Conservation (phyloP, 345 rosid species). For the Bruguiera gymnorhiza region DNA sequence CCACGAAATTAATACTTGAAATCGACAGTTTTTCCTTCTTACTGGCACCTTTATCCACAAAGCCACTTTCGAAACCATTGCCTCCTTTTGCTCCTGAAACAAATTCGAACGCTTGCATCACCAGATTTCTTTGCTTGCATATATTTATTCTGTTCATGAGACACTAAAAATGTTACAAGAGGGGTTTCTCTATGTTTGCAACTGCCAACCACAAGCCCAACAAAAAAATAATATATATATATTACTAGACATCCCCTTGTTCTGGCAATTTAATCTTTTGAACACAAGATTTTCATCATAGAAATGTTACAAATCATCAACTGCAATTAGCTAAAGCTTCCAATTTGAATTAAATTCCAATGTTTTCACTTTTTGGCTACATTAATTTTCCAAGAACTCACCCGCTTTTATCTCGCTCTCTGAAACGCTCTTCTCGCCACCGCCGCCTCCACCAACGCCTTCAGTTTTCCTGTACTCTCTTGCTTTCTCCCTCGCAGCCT, state of each 20-base stretch:
- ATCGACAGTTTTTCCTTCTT: slow-evolving; percentile 46
- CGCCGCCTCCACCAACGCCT: slow-evolving; percentile 19
- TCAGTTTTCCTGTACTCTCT: slow-evolving; percentile 37
- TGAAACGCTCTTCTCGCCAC: slow-evolving; percentile 11
- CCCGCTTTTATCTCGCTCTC: slow-evolving; percentile 34
- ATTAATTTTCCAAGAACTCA: slow-evolving; percentile 4
- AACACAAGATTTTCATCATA: neutral
- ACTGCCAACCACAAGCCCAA: too few relatives aligned
- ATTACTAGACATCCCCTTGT: neutral
- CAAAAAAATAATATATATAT: too few relatives aligned
- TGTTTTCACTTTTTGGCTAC: too few relatives aligned
- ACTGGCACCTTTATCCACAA: slow-evolving; percentile 22
- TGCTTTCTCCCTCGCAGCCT: slow-evolving; percentile 44
- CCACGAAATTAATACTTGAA: slow-evolving; percentile 70
- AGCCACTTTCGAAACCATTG: slow-evolving; percentile 23
- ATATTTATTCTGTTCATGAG: too few relatives aligned
- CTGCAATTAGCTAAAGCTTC: neutral
- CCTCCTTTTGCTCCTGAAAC: slow-evolving; percentile 41
- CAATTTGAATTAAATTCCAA: neutral
- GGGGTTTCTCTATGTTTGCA: too few relatives aligned
- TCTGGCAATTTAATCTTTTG: neutral
- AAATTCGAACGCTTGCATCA: slow-evolving; percentile 20
- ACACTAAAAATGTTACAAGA: too few relatives aligned
- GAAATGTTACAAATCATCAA: neutral
- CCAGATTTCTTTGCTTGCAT: slow-evolving; percentile 5